phyloP scores from a whole-genome alignment of 1,284 basidiomycete genomes.

The Phlebopus sp. region DNA sequence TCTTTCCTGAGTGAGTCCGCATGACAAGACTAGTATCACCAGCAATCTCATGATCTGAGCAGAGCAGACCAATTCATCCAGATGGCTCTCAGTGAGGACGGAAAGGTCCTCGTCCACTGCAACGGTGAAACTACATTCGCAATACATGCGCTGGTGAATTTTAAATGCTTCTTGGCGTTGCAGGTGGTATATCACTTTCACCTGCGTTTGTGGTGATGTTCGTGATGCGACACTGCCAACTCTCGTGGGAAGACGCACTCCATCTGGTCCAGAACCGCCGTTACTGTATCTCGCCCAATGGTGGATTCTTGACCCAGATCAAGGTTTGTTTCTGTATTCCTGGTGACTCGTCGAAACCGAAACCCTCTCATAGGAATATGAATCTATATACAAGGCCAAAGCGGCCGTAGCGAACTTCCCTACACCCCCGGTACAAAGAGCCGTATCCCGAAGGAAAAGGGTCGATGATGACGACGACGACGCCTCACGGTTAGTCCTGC shows the following conservation, averaged over 20 bases:
- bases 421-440: conserved; percentile 36
- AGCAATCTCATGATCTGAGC: conserved; percentile 1
- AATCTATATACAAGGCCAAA: conserved; percentile 81
- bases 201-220: conserved; percentile 91
- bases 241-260: conserved; percentile 83
- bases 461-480: conserved; percentile 67
- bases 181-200: conserved; percentile 84
- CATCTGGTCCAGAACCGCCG: conserved; percentile 85
- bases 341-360: conserved; percentile 3
- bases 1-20: conserved; percentile 67
- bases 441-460: conserved; percentile 60
- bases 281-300: conserved; percentile 88
- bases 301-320: conserved; percentile 83
- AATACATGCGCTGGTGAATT: background rate
- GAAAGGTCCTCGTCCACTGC: conserved; percentile 86
- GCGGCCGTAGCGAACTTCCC: conserved; percentile 63
- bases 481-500: conserved; percentile 40
- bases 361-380: conserved; percentile 65
- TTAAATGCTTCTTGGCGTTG: background rate
- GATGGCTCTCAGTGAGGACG: conserved; percentile 60
- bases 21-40: background rate
- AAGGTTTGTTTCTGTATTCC: conserved; percentile 50
- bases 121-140: conserved; percentile 58
- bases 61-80: conserved; percentile 83
- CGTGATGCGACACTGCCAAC: conserved; percentile 79